Conservation (phyloP, 2,329 filamentous ascomycete genomes). For the Aureobasidium sp. region DNA sequence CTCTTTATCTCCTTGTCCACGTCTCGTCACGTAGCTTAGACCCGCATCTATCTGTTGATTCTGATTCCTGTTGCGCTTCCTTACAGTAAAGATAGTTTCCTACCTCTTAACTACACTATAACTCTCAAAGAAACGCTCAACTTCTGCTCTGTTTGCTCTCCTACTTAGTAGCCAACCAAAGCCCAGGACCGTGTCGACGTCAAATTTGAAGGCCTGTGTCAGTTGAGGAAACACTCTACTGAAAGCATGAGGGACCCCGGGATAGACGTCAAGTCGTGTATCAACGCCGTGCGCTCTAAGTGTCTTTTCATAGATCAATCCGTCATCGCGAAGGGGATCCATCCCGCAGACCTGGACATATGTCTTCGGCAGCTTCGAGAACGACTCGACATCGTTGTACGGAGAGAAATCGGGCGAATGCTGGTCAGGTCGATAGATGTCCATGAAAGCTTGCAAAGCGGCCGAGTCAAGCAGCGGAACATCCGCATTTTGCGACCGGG, state of each 20-base stretch:
- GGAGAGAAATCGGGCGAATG: slow-evolving; percentile 31
- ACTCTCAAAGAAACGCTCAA: too few relatives aligned
- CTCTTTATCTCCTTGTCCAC: too few relatives aligned
- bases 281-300: slow-evolving; percentile 49
- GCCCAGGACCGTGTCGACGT: too few relatives aligned
- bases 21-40: too few relatives aligned
- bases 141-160: too few relatives aligned
- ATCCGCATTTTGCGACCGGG: slow-evolving; percentile 44
- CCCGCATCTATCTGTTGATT: too few relatives aligned
- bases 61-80: too few relatives aligned
- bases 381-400: slow-evolving; percentile 34
- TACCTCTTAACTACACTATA: too few relatives aligned
- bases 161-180: too few relatives aligned
- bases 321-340: slow-evolving; percentile 60
- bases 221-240: neutral
- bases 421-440: slow-evolving; percentile 14
- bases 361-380: slow-evolving; percentile 45
- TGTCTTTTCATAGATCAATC: slow-evolving; percentile 56
- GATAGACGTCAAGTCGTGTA: slow-evolving; percentile 50
- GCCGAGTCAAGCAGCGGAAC: slow-evolving; percentile 37
- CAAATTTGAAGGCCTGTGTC: too few relatives aligned
- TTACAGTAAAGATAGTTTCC: too few relatives aligned
- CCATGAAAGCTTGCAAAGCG: slow-evolving; percentile 27
- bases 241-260: slow-evolving; percentile 40
- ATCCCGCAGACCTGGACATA: slow-evolving; percentile 59